Evolutionary conservation across 2,329 filamentous ascomycete genomes (phyloP).

Genomic region (Sclerotinia sclerotiorum): DNA sequence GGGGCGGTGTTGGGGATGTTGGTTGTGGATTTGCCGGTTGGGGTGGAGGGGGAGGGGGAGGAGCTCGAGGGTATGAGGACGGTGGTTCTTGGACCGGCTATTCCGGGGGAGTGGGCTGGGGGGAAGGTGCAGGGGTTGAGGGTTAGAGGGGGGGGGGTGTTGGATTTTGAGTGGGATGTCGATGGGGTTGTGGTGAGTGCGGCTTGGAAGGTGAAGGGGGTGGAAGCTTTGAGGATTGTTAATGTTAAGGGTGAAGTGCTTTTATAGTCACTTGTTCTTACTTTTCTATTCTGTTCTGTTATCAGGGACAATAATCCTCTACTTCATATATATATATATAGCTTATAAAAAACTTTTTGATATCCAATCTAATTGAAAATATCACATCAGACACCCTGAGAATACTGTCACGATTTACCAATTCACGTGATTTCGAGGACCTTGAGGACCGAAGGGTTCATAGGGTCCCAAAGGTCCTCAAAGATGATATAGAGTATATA

Average conservation of each 20-base stretch:
- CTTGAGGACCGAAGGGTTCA: no score
- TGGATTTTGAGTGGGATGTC: conserved; percentile 48
- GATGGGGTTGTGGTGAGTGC: conserved; percentile 5
- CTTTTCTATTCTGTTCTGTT: no score
- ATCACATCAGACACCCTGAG: no score
- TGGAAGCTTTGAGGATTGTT: background rate
- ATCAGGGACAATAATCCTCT: no score
- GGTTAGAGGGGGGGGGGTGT: conserved; percentile 46
- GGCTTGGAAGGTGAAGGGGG: background rate
- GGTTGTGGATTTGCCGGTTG: conserved; percentile 49
- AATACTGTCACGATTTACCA: no score
- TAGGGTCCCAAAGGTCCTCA: no score
- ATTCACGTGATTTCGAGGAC: no score
- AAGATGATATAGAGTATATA: no score
- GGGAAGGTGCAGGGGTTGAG: conserved; percentile 48
- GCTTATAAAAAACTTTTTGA: no score
- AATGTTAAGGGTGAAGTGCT: conserved; percentile 2
- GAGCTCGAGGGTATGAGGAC: conserved; percentile 23
- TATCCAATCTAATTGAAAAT: no score
- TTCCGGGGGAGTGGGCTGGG: conserved; percentile 47
- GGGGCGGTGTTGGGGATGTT: conserved; percentile 54
- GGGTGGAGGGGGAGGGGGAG: background rate
- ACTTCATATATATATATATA: no score
- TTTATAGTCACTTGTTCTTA: no score
- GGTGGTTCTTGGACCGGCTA: conserved; percentile 50